Base-by-base conservation (phyloP, 192 early-diverging fungal genomes). In the Coemansia javaensis region DNA sequence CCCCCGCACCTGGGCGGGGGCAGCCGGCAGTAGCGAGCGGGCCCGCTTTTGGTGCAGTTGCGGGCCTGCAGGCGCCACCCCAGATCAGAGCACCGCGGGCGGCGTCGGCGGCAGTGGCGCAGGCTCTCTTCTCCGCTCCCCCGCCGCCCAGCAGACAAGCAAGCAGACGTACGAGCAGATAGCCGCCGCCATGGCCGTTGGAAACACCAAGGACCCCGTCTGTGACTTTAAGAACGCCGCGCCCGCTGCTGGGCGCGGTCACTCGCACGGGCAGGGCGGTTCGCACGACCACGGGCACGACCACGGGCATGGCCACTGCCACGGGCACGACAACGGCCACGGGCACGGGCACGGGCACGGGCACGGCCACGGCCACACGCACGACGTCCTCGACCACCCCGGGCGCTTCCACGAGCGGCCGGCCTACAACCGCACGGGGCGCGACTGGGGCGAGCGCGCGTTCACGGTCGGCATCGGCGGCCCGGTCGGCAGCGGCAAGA, bases 381-480 rank as follows among this genome's bases (percentile, higher is more conserved):
- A 95, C 66, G 94, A 98, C 53, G 74, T 84, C 32, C 74, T 98
- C 47, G 93, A 95, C 38, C 81, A 85, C 43, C 89, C 93, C 0
- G 94, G 94, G 30, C 69, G 69, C 39, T 98, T 79, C 79, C 63
- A 77, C 12, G 86, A 89, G 40, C 75, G 94, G 9, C 77, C 83
- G 9, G 51, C 81, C 27, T 83, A 89, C n/a, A 79, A 75, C 52
- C 88, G 85, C 64, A 66, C 69, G 5, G 76, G 78, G 22, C 78
- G 94, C 14, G 84, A 94, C 71, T 98, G 90, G 90, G 79, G 70
- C 20, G 93, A 98, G 64, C 77, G 94, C 6, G 85, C 90, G 0
- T 98, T 94, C 63, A 98, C 94, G 43, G 83, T 97, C 21, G 92
- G 92, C 36, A 94, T 97, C 74, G 90, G 90, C 38, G 90, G 92